phyloP scores from a whole-genome alignment of 2,329 filamentous ascomycete species.

The Hypomyces rosellus region DNA sequence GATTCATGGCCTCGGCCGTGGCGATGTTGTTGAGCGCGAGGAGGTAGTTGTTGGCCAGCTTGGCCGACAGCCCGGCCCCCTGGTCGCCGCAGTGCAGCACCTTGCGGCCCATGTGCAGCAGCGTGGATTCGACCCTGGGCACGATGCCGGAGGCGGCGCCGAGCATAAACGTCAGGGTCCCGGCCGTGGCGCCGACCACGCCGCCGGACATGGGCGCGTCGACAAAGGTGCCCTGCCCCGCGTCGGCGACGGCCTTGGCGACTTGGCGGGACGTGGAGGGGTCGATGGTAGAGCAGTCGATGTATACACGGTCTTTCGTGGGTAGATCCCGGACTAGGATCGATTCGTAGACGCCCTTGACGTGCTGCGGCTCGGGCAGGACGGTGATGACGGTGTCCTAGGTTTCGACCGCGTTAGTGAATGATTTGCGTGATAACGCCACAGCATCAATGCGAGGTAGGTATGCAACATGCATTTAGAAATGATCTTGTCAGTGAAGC shows the following conservation, averaged over 20 bases:
- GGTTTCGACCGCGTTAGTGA: slow-evolving; percentile 12
- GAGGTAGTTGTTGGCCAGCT: slow-evolving; percentile 96
- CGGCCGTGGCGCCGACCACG: slow-evolving; percentile 82
- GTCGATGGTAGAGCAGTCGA: slow-evolving; percentile 96
- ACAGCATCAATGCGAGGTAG: not conserved
- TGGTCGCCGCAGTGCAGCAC: slow-evolving; percentile 82
- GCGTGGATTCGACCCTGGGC: slow-evolving; percentile 57
- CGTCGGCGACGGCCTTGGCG: slow-evolving; percentile 58
- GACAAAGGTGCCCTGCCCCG: slow-evolving; percentile 69
- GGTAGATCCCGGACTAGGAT: slow-evolving; percentile 57
- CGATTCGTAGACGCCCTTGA: slow-evolving; percentile 71
- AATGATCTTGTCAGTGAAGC: slow-evolving; percentile 36
- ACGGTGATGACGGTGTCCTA: slow-evolving; percentile 85
- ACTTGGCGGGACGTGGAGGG: slow-evolving; percentile 76
- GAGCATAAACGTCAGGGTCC: slow-evolving; percentile 93
- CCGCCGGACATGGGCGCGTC: slow-evolving; percentile 97
- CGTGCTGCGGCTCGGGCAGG: slow-evolving; percentile 82
- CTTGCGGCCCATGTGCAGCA: slow-evolving; percentile 78
- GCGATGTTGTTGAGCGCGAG: slow-evolving; percentile 86
- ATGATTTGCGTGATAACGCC: slow-evolving; percentile 33
- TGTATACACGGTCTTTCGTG: slow-evolving; percentile 66
- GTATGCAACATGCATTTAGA: not conserved
- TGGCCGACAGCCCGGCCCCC: slow-evolving; percentile 80
- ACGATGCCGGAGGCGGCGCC: slow-evolving; percentile 60
- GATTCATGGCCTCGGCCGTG: slow-evolving; percentile 59